Evolutionary conservation across 2,329 filamentous ascomycete genomes (phyloP), one percentile per base, ranked within the genome.

Genomic region (Cordyceps militaris): DNA sequence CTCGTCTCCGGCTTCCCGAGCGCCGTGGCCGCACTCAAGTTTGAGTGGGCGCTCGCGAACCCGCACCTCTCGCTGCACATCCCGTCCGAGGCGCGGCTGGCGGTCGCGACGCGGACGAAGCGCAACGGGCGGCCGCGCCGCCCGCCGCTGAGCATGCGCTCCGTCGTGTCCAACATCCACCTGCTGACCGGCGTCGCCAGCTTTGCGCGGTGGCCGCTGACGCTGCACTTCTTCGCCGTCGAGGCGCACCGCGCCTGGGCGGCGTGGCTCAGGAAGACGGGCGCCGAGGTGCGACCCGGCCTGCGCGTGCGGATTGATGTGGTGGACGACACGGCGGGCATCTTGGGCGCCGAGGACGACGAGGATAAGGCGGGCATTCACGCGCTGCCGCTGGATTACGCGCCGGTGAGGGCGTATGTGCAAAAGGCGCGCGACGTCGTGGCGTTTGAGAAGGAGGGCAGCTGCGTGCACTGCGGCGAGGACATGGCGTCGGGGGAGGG

Each of bases 21-120:
- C 63, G 87, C 87, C 66, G 84, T 93, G 36, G 91, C 89, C 0
- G 94, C 94, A 1, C 74, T 99, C 62, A 93, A 97, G 67, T 97
- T 99, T 68, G 93, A 97, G 78, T 97, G 93, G 93, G 92, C 93
- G 40, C 87, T 95, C 79, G 89, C 89, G 63, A 91, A 97, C 68
- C 84, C 91, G 1, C 88, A 94, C 67, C 70, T 87, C 34, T 92
- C 92, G 5, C 76, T 87, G 34, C 91, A 96, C 68, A 91, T 96
- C 58, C 80, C 87, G 13, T 72, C 79, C 13, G 77, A 80, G 32
- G 79, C 83, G 42, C 79, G 85, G n/a, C 76, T 89, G 36, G 75
- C 79, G 1, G 67, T 78, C 49, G 71, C 81, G 65, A 81, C 74
- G 0, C 69, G 73, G 55, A 74, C 67, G 52, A 85, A 82, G 68